phyloP scores from a whole-genome alignment of 345 rosid species.

The Citrus mangshanensis region DNA sequence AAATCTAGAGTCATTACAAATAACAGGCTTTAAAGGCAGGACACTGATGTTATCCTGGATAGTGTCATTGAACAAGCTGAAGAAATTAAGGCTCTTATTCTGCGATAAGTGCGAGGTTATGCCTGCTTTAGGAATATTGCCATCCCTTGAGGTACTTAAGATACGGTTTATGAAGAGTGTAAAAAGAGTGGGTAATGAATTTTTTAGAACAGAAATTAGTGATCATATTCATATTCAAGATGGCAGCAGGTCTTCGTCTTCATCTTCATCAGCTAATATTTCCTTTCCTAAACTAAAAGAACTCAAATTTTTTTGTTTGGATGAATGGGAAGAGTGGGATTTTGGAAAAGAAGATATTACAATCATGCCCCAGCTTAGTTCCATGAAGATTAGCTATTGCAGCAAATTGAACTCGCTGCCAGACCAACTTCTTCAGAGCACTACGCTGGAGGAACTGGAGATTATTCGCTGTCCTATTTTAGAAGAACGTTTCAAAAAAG shows the following conservation, averaged over 20 bases:
- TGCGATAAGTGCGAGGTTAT: neutral
- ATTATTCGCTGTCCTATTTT: neutral
- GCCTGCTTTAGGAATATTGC: neutral
- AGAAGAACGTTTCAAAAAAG: neutral
- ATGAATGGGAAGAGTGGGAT: neutral
- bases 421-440: neutral
- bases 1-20: neutral
- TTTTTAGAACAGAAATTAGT: neutral
- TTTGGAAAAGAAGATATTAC: neutral
- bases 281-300: neutral
- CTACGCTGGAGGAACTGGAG: neutral
- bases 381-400: neutral
- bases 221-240: too few relatives aligned
- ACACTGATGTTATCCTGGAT: neutral
- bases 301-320: neutral
- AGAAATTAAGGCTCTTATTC: neutral
- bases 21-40: neutral
- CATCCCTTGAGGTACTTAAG: neutral
- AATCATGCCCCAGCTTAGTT: neutral
- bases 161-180: neutral
- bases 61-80: neutral
- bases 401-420: neutral
- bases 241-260: neutral
- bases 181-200: neutral
- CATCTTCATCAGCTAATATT: neutral